Conservation (phyloP, 2,329 filamentous ascomycete genomes). For the Juglanconis oblonga region DNA sequence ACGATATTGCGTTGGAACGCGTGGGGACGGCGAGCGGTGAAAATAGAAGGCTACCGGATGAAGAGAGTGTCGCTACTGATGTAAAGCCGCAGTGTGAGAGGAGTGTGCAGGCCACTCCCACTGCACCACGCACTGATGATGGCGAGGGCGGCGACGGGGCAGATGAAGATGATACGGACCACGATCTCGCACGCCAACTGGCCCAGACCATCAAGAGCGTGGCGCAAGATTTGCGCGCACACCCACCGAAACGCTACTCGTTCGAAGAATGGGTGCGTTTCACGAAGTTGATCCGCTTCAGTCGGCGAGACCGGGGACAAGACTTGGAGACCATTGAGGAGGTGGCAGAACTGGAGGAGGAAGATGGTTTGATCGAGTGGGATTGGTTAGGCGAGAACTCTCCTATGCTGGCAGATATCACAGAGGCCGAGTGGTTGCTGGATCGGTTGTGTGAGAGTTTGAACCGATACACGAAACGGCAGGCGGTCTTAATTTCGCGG, state of each 20-base stretch:
- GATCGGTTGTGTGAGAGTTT: constrained; percentile 59
- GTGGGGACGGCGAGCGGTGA: background rate
- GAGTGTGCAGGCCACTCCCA: no score
- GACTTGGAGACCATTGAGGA: constrained; percentile 34
- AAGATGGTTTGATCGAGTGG: constrained; percentile 44
- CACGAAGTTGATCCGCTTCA: constrained; percentile 65
- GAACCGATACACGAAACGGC: background rate
- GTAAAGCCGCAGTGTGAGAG: no score
- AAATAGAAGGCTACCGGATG: background rate
- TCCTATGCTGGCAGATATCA: constrained; percentile 65
- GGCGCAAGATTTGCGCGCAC: constrained; percentile 58
- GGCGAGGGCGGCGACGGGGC: background rate
- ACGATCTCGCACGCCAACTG: constrained; percentile 62
- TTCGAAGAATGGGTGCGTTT: constrained; percentile 89
- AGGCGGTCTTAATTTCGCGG: background rate
- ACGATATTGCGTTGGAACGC: background rate
- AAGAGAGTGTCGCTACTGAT: background rate
- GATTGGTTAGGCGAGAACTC: constrained; percentile 70
- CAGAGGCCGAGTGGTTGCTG: constrained; percentile 71
- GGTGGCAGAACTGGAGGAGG: constrained; percentile 1
- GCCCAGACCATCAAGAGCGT: constrained; percentile 68
- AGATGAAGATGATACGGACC: background rate
- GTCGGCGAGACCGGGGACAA: constrained; percentile 54
- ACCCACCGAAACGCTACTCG: constrained; percentile 61
- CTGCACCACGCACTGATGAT: background rate